A percentile compares a stretch with the other conserved stretches of the same genome.
Conservation (phyloP, 805 yeast genomes). For the Scheffersomyces lignosus region DNA sequence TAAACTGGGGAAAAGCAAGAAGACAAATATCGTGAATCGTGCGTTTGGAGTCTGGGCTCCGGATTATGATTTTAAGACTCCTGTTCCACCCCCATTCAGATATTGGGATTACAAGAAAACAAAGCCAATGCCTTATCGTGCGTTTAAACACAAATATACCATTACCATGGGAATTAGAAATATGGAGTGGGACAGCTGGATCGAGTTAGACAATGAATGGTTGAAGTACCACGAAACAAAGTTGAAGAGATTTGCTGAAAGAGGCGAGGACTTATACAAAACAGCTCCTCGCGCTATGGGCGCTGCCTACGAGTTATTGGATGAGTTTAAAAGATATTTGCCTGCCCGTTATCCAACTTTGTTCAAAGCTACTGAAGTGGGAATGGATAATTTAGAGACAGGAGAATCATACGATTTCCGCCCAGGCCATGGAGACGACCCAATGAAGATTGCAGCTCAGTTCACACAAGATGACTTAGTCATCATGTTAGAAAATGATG, state of each 20-base stretch:
- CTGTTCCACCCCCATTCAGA: slow-evolving; percentile 47
- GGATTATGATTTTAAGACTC: slow-evolving; percentile 46
- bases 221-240: slow-evolving; percentile 53
- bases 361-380: slow-evolving; percentile 45
- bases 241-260: slow-evolving; percentile 46
- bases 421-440: slow-evolving; percentile 44
- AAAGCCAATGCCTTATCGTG: slow-evolving; percentile 61
- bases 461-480: slow-evolving; percentile 69
- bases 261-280: slow-evolving; percentile 49
- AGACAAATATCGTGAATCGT: slow-evolving; percentile 39
- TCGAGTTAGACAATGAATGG: slow-evolving; percentile 71
- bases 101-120: slow-evolving; percentile 53
- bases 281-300: slow-evolving; percentile 50
- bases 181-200: slow-evolving; percentile 64
- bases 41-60: slow-evolving; percentile 55
- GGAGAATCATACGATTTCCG: slow-evolving; percentile 48
- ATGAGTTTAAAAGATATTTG: slow-evolving; percentile 51
- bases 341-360: slow-evolving; percentile 60
- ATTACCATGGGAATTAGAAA: slow-evolving; percentile 70
- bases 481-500: slow-evolving; percentile 58
- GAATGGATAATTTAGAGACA: slow-evolving; percentile 52
- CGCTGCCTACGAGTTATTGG: slow-evolving; percentile 57
- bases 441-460: slow-evolving; percentile 57
- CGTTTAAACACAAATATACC: slow-evolving; percentile 63
- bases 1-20: neutral